phyloP scores from a whole-genome alignment of 345 rosid genomes.

The Populus tremula region DNA sequence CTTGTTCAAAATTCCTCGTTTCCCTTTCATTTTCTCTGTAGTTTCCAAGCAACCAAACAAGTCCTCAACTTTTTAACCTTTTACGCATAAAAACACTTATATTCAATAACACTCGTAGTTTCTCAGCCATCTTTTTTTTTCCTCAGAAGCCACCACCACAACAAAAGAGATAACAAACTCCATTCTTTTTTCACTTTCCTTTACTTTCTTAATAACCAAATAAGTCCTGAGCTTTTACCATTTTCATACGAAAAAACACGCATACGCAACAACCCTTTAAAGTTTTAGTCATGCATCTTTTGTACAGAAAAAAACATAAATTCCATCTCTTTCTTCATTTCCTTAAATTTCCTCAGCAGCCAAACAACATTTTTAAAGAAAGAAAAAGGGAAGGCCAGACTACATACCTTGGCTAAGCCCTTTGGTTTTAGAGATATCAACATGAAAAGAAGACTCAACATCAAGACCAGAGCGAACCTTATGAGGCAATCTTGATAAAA shows the following conservation, averaged over 20 bases:
- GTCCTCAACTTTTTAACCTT: neutral
- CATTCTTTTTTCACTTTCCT: neutral
- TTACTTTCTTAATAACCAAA: neutral
- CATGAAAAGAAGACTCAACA: conserved; percentile 47
- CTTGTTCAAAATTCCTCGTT: neutral
- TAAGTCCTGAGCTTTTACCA: neutral
- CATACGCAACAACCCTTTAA: neutral
- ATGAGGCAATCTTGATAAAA: conserved; percentile 55
- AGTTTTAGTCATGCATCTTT: neutral
- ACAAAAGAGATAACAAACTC: neutral
- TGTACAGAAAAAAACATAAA: neutral
- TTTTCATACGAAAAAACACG: neutral
- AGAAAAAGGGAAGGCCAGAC: neutral
- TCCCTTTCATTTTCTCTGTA: neutral
- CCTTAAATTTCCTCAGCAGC: neutral
- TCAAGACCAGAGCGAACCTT: conserved; percentile 56
- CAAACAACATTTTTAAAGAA: neutral
- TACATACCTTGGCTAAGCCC: conserved; percentile 51
- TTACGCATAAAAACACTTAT: neutral
- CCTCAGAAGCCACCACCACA: neutral
- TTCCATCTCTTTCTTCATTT: neutral
- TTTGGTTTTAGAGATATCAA: conserved; percentile 48
- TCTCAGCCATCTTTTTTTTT: neutral
- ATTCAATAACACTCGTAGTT: neutral
- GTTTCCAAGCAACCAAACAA: conserved; percentile 21